Evolutionary conservation across 352 stramenopile genomes (phyloP).

Genomic region (Globisporangium emineosum): DNA sequence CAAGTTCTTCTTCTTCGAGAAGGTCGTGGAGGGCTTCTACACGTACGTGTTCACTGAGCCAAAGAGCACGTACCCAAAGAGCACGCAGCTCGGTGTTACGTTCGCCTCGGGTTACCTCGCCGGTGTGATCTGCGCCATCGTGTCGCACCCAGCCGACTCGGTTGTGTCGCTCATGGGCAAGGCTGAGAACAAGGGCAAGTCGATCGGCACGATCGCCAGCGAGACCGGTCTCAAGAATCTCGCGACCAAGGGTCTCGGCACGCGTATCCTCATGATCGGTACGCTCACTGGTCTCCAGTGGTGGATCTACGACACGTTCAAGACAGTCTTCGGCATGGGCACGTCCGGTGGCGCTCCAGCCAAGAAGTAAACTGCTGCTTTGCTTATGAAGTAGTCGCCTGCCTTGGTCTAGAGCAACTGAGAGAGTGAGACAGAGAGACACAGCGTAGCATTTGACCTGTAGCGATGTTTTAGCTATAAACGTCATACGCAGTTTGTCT

Average conservation of each 20-base stretch:
- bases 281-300: slow-evolving; percentile 95
- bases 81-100: slow-evolving; percentile 94
- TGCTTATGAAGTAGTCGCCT: background rate
- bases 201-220: slow-evolving; percentile 85
- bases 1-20: slow-evolving; percentile 99
- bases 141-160: slow-evolving; percentile 99
- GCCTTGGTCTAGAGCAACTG: slow-evolving; percentile 8
- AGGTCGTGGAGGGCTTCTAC: slow-evolving; percentile 87
- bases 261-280: slow-evolving; percentile 95
- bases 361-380: slow-evolving; percentile 48
- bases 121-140: slow-evolving; percentile 98
- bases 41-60: slow-evolving; percentile 89
- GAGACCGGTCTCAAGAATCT: slow-evolving; percentile 78
- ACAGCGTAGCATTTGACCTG: background rate
- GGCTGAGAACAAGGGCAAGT: slow-evolving; percentile 88
- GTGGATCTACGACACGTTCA: slow-evolving; percentile 97
- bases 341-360: slow-evolving; percentile 81
- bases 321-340: slow-evolving; percentile 91
- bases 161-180: slow-evolving; percentile 97
- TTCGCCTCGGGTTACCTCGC: slow-evolving; percentile 98
- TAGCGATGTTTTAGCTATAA: background rate
- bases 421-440: background rate
- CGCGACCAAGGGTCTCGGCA: slow-evolving; percentile 88
- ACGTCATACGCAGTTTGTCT: background rate
- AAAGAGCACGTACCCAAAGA: slow-evolving; percentile 90